phyloP scores from a whole-genome alignment of 805 yeast genomes.

The Nakazawaea ishiwadae region DNA sequence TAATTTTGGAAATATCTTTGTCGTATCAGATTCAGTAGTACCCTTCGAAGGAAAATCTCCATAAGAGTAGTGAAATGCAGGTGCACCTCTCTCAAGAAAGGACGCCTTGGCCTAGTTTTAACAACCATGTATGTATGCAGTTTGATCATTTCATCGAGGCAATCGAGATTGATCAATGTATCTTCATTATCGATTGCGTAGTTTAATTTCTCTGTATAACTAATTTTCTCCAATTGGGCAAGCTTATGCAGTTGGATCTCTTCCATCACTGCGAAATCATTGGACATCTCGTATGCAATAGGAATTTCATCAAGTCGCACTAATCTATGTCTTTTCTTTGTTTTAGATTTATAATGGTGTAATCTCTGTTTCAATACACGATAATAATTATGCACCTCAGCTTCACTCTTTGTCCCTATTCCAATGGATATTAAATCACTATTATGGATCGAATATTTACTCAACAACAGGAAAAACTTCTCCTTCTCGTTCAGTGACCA shows the following conservation, averaged over 20 bases:
- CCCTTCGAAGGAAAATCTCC: too few relatives aligned
- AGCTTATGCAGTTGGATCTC: slow-evolving; percentile 25
- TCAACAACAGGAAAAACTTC: slow-evolving; percentile 42
- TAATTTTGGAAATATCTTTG: too few relatives aligned
- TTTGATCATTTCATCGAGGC: too few relatives aligned
- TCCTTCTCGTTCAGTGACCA: slow-evolving; percentile 51
- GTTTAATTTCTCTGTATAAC: not conserved
- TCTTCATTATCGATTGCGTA: too few relatives aligned
- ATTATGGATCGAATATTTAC: slow-evolving; percentile 46
- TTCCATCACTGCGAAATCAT: slow-evolving; percentile 37
- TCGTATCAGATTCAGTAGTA: too few relatives aligned
- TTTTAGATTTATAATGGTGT: slow-evolving; percentile 20
- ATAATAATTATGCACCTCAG: slow-evolving; percentile 45
- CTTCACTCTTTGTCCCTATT: slow-evolving; percentile 35
- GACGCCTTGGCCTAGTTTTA: too few relatives aligned
- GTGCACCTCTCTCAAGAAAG: too few relatives aligned
- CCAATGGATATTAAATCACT: slow-evolving; percentile 33
- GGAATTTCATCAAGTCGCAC: slow-evolving; percentile 43
- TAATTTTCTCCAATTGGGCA: not conserved
- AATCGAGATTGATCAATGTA: too few relatives aligned
- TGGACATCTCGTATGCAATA: slow-evolving; percentile 46
- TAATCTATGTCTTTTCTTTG: slow-evolving; percentile 18
- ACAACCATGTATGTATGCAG: too few relatives aligned
- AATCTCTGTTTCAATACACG: slow-evolving; percentile 29
- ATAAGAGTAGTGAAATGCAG: too few relatives aligned